Conservation (phyloP, 2,329 filamentous ascomycete species). For the Colletotrichum liriopes region DNA sequence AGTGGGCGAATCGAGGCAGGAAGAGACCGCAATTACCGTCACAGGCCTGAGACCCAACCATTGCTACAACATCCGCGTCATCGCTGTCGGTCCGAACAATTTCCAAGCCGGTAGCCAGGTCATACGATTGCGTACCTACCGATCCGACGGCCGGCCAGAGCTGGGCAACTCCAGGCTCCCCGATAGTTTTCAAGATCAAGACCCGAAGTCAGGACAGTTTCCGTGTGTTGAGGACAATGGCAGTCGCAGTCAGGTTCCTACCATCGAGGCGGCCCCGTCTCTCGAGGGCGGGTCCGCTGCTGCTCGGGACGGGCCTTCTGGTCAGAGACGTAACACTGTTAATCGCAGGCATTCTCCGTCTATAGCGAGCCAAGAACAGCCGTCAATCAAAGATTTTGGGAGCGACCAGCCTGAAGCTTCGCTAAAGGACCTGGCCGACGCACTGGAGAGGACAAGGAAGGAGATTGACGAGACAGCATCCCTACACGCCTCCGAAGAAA, state of each 20-base stretch:
- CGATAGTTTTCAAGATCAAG: conserved; percentile 69
- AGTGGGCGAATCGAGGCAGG: conserved; percentile 87
- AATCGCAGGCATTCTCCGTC: conserved; percentile 77
- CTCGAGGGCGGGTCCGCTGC: conserved; percentile 74
- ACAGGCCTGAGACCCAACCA: conserved; percentile 88
- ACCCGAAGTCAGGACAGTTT: conserved; percentile 51
- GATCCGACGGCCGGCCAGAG: conserved; percentile 74
- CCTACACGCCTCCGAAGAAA: conserved; percentile 80
- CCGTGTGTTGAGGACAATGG: conserved; percentile 59
- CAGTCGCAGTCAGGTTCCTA: conserved; percentile 66
- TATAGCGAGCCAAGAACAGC: conserved; percentile 61
- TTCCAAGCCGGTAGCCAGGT: conserved; percentile 92
- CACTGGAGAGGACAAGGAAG: conserved; percentile 83
- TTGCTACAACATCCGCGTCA: conserved; percentile 94
- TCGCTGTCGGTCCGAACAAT: conserved; percentile 91
- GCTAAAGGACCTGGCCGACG: conserved; percentile 84
- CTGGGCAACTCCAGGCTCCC: conserved; percentile 71
- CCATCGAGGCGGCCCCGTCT: conserved; percentile 73
- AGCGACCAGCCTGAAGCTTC: conserved; percentile 75
- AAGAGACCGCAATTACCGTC: conserved; percentile 91
- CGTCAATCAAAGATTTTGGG: conserved; percentile 57
- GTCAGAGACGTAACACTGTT: conserved; percentile 75
- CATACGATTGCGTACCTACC: conserved; percentile 86
- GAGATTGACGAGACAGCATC: conserved; percentile 86
- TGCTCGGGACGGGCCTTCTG: conserved; percentile 74